Evolutionary conservation across 768 basidiomycete species (phyloP).

Genomic region (Tulasnella sp.): DNA sequence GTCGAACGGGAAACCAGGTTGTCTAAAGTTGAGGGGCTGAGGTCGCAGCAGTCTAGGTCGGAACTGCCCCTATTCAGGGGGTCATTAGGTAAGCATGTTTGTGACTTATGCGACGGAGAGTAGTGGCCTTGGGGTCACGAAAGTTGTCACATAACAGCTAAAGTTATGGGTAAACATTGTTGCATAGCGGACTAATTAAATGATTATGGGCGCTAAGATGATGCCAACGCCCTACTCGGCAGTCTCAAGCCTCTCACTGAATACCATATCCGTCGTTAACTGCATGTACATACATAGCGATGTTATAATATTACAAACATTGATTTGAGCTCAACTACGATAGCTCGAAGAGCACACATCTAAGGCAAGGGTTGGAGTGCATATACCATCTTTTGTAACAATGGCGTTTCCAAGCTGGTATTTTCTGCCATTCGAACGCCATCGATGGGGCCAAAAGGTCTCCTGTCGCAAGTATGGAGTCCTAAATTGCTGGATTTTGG

Average conservation of each 20-base stretch:
- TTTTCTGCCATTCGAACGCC: background rate
- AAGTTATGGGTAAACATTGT: background rate
- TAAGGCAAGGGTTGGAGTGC: too few species aligned
- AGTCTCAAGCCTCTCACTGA: too few species aligned
- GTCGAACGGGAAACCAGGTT: background rate
- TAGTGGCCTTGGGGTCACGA: background rate
- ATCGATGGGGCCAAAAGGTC: background rate
- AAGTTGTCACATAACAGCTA: background rate
- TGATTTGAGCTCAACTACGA: too few species aligned
- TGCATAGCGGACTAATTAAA: too few species aligned
- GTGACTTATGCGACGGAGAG: background rate
- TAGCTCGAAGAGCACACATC: too few species aligned
- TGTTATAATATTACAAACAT: too few species aligned
- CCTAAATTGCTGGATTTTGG: background rate
- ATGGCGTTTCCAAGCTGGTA: background rate
- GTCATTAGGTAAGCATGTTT: background rate
- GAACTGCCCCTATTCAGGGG: slow-evolving; percentile 11
- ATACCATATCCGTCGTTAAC: too few species aligned
- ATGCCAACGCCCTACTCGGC: too few species aligned
- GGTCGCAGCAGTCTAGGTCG: slow-evolving; percentile 22
- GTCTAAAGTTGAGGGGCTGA: slow-evolving; percentile 3
- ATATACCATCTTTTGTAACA: too few species aligned
- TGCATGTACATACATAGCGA: too few species aligned
- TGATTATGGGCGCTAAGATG: too few species aligned
- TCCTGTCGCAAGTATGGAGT: background rate